phyloP scores from a whole-genome alignment of 768 basidiomycete genomes.

The Stropharia rugosoannulata region DNA sequence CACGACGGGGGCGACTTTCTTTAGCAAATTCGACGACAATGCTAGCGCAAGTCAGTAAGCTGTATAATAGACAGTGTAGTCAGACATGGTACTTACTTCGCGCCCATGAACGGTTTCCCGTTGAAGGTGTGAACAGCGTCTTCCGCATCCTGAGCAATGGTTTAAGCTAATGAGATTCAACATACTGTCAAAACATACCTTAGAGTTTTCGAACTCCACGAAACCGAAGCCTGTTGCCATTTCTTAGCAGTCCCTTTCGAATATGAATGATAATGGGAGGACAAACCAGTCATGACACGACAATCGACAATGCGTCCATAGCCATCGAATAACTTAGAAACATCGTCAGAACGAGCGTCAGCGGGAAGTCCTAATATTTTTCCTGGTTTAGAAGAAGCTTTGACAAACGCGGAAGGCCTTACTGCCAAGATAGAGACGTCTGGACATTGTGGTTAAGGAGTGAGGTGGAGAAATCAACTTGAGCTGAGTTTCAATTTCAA shows the following conservation, averaged over 20 bases:
- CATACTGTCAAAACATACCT: conserved; percentile 40
- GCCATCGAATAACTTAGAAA: conserved; percentile 86
- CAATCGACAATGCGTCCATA: conserved; percentile 89
- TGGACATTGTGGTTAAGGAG: conserved; percentile 61
- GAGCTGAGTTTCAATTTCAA: conserved; percentile 44
- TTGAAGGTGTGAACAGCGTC: conserved; percentile 88
- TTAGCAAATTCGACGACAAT: conserved; percentile 97
- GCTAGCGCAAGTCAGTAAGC: conserved; percentile 37
- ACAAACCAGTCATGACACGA: conserved; percentile 90
- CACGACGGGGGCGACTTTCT: conserved; percentile 84
- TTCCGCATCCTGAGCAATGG: conserved; percentile 71
- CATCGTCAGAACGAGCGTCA: conserved; percentile 81
- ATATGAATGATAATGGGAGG: neutral
- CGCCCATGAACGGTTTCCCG: conserved; percentile 87
- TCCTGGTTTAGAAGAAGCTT: neutral
- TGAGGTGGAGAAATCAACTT: conserved; percentile 29
- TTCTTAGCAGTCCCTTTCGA: conserved; percentile 2
- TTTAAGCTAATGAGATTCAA: conserved; percentile 6
- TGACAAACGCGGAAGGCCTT: conserved; percentile 24
- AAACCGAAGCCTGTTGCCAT: conserved; percentile 83
- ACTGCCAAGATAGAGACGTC: conserved; percentile 88
- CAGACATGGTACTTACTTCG: conserved; percentile 49
- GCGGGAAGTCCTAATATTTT: conserved; percentile 65
- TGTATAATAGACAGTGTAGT: neutral
- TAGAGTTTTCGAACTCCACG: conserved; percentile 89